Conservation (phyloP, 805 yeast genomes). For the Yueomyces sinensis region DNA sequence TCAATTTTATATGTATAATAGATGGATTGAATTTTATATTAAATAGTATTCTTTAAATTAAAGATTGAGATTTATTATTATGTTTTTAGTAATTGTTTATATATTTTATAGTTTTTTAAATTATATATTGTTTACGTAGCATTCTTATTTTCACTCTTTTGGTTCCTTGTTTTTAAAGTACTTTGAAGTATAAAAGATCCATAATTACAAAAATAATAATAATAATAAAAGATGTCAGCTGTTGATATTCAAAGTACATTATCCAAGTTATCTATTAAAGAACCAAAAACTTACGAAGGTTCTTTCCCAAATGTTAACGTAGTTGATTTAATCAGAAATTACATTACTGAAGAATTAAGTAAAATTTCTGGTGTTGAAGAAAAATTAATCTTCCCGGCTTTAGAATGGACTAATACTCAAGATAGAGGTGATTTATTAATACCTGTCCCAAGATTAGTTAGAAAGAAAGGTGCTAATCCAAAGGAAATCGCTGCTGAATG, state of each 20-base stretch:
- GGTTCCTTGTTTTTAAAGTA: too few relatives aligned
- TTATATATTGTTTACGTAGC: too few relatives aligned
- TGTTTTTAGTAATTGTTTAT: too few relatives aligned
- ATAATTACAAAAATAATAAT: too few relatives aligned
- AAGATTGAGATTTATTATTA: too few relatives aligned
- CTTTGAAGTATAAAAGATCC: too few relatives aligned
- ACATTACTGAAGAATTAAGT: slow-evolving; percentile 68
- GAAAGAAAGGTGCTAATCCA: slow-evolving; percentile 72
- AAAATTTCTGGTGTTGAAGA: slow-evolving; percentile 60
- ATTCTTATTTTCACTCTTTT: too few relatives aligned
- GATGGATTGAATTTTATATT: too few relatives aligned
- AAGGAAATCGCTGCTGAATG: slow-evolving; percentile 63
- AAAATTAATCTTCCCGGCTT: slow-evolving; percentile 60
- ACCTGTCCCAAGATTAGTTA: slow-evolving; percentile 75
- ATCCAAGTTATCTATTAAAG: slow-evolving; percentile 23
- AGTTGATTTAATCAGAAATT: slow-evolving; percentile 79
- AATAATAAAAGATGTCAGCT: not conserved
- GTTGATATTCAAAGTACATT: slow-evolving; percentile 10
- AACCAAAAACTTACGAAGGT: slow-evolving; percentile 37
- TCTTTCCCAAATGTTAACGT: slow-evolving; percentile 72
- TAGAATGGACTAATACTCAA: slow-evolving; percentile 74
- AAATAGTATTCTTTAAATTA: too few relatives aligned
- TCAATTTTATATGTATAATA: too few relatives aligned
- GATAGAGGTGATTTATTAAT: slow-evolving; percentile 89
- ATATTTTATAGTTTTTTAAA: too few relatives aligned